Evolutionary conservation across 2,329 filamentous ascomycete genomes (phyloP).

Genomic region (Penicillium glabrum): DNA sequence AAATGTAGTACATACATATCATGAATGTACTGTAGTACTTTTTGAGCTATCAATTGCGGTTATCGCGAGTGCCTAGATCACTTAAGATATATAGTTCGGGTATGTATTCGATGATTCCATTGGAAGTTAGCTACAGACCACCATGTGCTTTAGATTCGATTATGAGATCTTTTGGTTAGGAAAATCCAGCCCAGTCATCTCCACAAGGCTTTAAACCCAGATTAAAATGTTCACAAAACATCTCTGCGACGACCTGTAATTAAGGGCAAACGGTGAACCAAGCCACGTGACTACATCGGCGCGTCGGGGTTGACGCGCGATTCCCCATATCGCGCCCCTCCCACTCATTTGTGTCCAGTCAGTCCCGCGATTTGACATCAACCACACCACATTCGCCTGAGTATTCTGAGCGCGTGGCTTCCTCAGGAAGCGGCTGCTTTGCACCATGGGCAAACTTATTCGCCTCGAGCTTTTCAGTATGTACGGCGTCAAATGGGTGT

Average conservation of each 20-base stretch:
- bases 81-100: no score
- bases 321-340: slow-evolving; percentile 28
- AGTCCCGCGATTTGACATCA: slow-evolving; percentile 13
- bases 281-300: slow-evolving; percentile 28
- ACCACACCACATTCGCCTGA: slow-evolving; percentile 1
- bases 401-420: slow-evolving; percentile 17
- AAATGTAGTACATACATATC: no score
- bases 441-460: slow-evolving; percentile 91
- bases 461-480: slow-evolving; percentile 90
- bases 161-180: not conserved
- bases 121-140: no score
- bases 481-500: slow-evolving; percentile 32
- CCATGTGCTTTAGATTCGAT: no score
- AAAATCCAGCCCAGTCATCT: not conserved
- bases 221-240: not conserved
- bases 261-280: not conserved
- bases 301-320: slow-evolving; percentile 25
- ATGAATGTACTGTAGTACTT: no score
- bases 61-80: no score
- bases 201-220: not conserved
- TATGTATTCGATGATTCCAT: no score
- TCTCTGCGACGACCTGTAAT: not conserved
- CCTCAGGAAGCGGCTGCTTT: slow-evolving; percentile 27
- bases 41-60: no score
- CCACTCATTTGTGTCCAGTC: slow-evolving; percentile 6